These are phyloP conservation scores for Trichophyton schoenleinii DNA, from an alignment of 2,329 filamentous ascomycete genomes.

Conservation along the genomic window DNA sequence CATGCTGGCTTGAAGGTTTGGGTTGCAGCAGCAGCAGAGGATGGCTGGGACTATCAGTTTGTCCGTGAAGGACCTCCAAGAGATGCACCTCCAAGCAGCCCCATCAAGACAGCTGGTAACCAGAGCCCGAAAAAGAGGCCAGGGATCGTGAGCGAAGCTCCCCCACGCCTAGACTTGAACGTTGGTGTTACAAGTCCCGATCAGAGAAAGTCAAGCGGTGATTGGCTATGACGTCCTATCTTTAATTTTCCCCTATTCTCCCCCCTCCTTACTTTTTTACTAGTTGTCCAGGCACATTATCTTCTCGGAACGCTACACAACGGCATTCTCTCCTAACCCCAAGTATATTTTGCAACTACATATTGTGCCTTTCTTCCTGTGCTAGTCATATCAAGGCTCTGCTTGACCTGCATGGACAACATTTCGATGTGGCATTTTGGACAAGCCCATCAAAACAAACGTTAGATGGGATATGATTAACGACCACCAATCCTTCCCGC, in stretches of 20 bases:
- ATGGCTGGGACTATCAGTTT: conserved; percentile 73
- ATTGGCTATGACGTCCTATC: conserved; percentile 4
- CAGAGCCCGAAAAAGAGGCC: conserved; percentile 30
- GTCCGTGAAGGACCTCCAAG: conserved; percentile 49
- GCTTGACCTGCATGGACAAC: neutral
- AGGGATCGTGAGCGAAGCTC: conserved; percentile 35
- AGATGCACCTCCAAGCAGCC: conserved; percentile 31
- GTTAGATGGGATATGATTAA: conserved; percentile 1
- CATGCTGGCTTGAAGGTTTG: conserved; percentile 82
- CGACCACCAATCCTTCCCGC: neutral
- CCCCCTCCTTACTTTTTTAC: neutral
- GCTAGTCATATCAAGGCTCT: neutral
- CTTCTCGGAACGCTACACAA: neutral
- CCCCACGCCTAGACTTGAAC: conserved; percentile 45
- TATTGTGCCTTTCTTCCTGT: neutral
- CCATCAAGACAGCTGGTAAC: conserved; percentile 30
- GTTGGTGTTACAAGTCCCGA: neutral
- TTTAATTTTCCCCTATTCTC: neutral
- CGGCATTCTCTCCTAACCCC: neutral
- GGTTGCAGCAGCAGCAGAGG: conserved; percentile 75
- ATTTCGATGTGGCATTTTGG: neutral
- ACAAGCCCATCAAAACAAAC: neutral
- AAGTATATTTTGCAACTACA: neutral
- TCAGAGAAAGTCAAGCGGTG: neutral
- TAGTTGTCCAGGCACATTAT: neutral